Base-by-base conservation (phyloP, 1,284 basidiomycete species). In the Cryptococcus sp. region DNA sequence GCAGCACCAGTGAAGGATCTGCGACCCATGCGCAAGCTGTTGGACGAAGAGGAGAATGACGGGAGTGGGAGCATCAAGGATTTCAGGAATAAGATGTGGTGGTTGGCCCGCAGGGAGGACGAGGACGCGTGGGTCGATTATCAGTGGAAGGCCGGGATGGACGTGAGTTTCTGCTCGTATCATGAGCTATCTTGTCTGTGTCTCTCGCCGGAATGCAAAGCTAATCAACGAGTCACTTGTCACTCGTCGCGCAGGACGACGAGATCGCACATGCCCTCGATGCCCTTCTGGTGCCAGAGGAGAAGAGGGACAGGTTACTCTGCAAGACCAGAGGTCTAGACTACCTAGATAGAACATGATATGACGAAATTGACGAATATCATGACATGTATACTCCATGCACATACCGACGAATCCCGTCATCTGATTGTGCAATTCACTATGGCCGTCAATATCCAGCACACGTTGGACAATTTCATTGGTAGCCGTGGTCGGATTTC, bases 1-100 rank as follows among this genome's bases (percentile, higher is more conserved):
- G 30, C 51, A 19, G 57, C 52, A 15, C 52, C 41, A n/a, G 57
- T 40, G 22, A 64, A 40, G 53, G 61, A 54, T 55, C 57, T 55
- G 50, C 38, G 41, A 40, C 48, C 52, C 3, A 50, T 40, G 54
- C 40, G 61, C 20, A 58, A 53, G 20, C 23, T 58, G 16, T 43
- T 62, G 53, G 68, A 75, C 53, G 73, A 76, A 54, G 70, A 73
- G 25, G 66, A 74, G 25, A 73, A 72, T 50, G 78, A 78, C 58
- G 77, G 77, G 10, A 68, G 65, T 20, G 78, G 78, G 8, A 68
- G 68, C 4, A 73, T 78, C 57, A 74, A 75, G 50, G 75, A 78
- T 59, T 78, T 79, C 61, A 65, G 78, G 43, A 70, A 72, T 54
- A 76, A 76, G 61, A 75, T 78, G 72, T 75, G 73, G 70, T 59